Base-by-base conservation (phyloP, 768 basidiomycete species). In the Trametes cinnabarina region DNA sequence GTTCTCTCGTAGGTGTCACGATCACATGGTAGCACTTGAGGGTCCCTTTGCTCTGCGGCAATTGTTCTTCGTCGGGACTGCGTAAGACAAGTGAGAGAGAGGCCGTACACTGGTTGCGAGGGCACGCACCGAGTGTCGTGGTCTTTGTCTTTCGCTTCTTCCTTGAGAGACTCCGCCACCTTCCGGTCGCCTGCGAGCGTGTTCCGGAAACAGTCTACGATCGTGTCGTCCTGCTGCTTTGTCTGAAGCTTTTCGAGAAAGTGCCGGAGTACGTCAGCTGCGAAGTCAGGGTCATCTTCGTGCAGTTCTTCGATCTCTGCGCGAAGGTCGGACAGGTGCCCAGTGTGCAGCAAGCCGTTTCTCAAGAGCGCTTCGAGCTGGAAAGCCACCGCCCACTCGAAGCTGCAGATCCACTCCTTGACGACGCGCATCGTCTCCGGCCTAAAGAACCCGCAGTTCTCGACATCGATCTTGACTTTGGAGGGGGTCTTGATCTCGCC, bases 351-450 rank as follows among this genome's bases (percentile, higher is more conserved):
- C 19, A 82, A 69, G 0, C 81, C 80, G 60, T 87, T 89, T 25
- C 75, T 81, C 3, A 93, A 68, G 14, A 91, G 73, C 0, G 83
- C 80, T 66, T 90, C 90, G 22, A 92, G 73, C 69, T 94, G 92
- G 67, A 92, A 93, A 1, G 85, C 86, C 28, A 90, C 77, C 3
- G 74, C 70, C 88, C 88, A 92, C 11, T 80, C 76, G 46, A 86
- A 77, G 3, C 65, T 68, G 26, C 67, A 68, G 41, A 88, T 64
- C 71, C 76, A 77, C 15, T 64, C 66, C 14, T 74, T 71, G 6
- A 88, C 66, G 9, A 68, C 70, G 53, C 77, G 69, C 7, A 92
- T 75, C 4, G 72, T 71, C 58, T 72, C 79, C 10, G 65, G 62
- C 0, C 73, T 63, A 66, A 88, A 92, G 59, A 89, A 85, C 0